Evolutionary conservation across 495 filamentous ascomycete species (phyloP).

Genomic region (Aspergillus affinis): DNA sequence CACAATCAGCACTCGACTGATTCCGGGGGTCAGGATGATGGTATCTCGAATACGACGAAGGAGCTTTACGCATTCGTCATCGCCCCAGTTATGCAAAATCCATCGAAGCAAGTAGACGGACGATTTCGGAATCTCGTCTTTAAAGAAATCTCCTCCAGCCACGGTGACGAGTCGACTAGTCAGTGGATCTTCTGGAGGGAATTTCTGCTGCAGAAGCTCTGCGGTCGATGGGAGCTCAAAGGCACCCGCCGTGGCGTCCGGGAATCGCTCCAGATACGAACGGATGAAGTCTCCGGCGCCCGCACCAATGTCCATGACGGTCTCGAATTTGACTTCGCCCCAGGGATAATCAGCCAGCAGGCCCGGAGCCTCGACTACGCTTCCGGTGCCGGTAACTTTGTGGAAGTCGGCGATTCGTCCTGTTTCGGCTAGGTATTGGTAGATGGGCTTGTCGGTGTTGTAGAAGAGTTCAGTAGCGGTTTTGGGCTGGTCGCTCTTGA

Average conservation of each 20-base stretch:
- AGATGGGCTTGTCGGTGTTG: constrained; percentile 7
- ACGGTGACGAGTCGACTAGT: not conserved
- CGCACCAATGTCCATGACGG: constrained; percentile 7
- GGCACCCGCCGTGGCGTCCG: not conserved
- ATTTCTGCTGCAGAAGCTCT: constrained; percentile 1
- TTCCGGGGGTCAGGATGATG: not conserved
- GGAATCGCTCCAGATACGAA: constrained; percentile 2
- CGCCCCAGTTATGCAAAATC: constrained; percentile 10
- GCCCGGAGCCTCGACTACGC: constrained; percentile 6
- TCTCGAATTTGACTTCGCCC: constrained; percentile 3
- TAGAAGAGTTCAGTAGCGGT: constrained; percentile 6
- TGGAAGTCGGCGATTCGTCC: constrained; percentile 6
- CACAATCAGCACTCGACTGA: constrained; percentile 6
- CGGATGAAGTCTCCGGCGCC: constrained; percentile 6
- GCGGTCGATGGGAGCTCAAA: constrained; percentile 3
- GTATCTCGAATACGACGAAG: constrained; percentile 3
- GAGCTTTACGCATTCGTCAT: constrained; percentile 2
- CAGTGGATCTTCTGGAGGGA: constrained; percentile 1
- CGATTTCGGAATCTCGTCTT: not conserved
- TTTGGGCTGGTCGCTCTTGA: constrained; percentile 1
- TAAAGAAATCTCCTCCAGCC: constrained; percentile 6
- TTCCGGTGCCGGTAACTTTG: constrained; percentile 1
- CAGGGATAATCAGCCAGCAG: constrained; percentile 11
- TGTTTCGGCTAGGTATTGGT: not conserved
- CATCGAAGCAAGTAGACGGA: constrained; percentile 7